Conservation (phyloP, 2,329 filamentous ascomycete species). For the Sclerotinia trifoliorum region DNA sequence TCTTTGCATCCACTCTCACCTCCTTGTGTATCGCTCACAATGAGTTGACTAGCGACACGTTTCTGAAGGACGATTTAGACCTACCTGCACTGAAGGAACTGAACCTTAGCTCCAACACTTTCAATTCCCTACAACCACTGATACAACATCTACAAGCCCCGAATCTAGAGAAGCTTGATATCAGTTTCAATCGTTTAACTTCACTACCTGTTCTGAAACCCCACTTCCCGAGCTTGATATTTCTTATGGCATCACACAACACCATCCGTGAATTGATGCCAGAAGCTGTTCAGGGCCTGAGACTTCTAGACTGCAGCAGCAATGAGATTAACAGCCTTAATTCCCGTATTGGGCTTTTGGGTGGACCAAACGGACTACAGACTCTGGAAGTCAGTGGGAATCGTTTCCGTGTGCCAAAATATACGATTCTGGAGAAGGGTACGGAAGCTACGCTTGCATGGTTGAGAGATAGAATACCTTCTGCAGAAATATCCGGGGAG, state of each 20-base stretch:
- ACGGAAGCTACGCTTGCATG: constrained; percentile 82
- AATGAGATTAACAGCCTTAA: constrained; percentile 85
- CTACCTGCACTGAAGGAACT: constrained; percentile 75
- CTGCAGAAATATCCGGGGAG: constrained; percentile 53
- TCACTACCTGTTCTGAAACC: constrained; percentile 65
- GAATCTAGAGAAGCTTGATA: constrained; percentile 70
- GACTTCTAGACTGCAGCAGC: constrained; percentile 74
- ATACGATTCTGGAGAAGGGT: constrained; percentile 79
- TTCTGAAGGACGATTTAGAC: constrained; percentile 64
- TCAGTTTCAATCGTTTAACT: constrained; percentile 78
- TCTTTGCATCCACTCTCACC: constrained; percentile 69
- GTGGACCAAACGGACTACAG: constrained; percentile 58
- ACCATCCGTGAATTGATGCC: constrained; percentile 70
- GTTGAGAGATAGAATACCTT: constrained; percentile 75
- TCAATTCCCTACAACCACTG: constrained; percentile 68
- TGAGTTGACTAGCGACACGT: constrained; percentile 62
- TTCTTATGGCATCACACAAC: constrained; percentile 77
- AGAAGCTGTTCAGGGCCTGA: constrained; percentile 70
- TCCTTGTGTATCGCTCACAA: constrained; percentile 76
- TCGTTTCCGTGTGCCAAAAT: constrained; percentile 81
- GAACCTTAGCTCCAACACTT: constrained; percentile 70
- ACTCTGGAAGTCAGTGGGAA: constrained; percentile 79
- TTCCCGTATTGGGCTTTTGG: constrained; percentile 74
- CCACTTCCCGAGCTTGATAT: constrained; percentile 67
- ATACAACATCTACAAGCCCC: constrained; percentile 69